Evolutionary conservation across 2,329 filamentous ascomycete species (phyloP), one percentile per base, ranked within the genome.

Genomic region (Colletotrichum sp.): DNA sequence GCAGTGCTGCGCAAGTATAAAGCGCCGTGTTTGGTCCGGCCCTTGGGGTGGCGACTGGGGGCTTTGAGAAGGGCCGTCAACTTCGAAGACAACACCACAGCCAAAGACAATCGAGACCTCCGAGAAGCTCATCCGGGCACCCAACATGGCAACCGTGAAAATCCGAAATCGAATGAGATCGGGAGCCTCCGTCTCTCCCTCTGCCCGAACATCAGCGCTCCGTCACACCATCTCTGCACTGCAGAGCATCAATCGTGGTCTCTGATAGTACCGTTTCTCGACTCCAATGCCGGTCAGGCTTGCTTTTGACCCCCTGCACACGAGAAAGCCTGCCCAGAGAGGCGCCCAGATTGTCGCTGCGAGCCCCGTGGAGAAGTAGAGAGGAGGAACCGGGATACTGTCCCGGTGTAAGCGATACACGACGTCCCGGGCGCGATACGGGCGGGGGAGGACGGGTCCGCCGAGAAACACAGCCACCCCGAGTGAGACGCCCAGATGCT

Each of bases 391-490:
- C 39, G 64, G 57, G 70, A 75, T 68, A 24, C 28, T 52, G 73
- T 26, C 43, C 73, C 73, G 64, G 64, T 57, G 48, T 68, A 64
- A 28, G 55, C 73, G 73, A 65, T 60, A 67, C 55, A 73, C 70
- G 43, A 65, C 64, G n/a, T 59, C n/a, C 64, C 73, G 73, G 70
- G 70, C 73, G 70, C 69, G 70, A 75, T 72, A 64, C 70, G 70
- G 70, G 73, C 64, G 69, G 63, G 73, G 67, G 43, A 68, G 21
- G 39, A 75, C 70, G 64, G 73, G 64, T 75, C 73, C 59, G 73
- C 73, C 70, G 57, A 75, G 73, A 73, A 75, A 75, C 73, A 75
- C 70, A 75, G 73, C 73, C 70, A 75, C 70, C 63, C 73, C 73
- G 73, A 73, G 63, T 75, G 70, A 73, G 73, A 73, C 70, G 73